Conservation (phyloP, 2,329 filamentous ascomycete genomes). For the Bimuria novae-zelandiae region DNA sequence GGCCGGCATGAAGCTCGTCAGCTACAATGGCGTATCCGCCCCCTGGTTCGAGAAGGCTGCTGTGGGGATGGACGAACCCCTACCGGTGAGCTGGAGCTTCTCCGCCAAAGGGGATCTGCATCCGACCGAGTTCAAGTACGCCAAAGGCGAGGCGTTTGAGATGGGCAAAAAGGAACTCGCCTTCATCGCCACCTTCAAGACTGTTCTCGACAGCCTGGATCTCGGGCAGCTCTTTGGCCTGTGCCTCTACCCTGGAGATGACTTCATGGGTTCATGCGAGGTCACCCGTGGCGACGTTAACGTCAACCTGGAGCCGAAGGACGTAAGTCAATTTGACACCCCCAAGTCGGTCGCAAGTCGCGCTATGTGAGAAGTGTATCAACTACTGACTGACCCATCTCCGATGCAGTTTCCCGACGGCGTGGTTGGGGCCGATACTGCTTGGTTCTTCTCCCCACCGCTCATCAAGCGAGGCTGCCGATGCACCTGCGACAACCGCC, state of each 20-base stretch:
- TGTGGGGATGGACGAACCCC: not conserved
- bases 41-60: constrained; percentile 1
- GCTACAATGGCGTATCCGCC: constrained; percentile 6
- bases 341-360: no score
- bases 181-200: constrained; percentile 5
- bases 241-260: constrained; percentile 4
- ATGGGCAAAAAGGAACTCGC: not conserved
- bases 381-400: no score
- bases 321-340: constrained; percentile 7
- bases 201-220: not conserved
- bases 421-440: not conserved
- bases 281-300: constrained; percentile 2
- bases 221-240: not conserved
- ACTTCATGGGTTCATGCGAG: constrained; percentile 3
- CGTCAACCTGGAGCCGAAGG: constrained; percentile 7
- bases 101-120: no score
- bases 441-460: constrained; percentile 8
- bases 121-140: constrained; percentile 8
- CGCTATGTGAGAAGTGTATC: no score
- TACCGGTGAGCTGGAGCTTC: no score
- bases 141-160: not conserved
- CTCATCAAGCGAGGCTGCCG: constrained; percentile 5
- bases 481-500: constrained; percentile 4
- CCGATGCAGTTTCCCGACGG: constrained; percentile 4
- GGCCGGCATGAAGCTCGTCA: not conserved